Evolutionary conservation across 129 eudicot genomes (phyloP).

Genomic region (Deinandra increscens): DNA sequence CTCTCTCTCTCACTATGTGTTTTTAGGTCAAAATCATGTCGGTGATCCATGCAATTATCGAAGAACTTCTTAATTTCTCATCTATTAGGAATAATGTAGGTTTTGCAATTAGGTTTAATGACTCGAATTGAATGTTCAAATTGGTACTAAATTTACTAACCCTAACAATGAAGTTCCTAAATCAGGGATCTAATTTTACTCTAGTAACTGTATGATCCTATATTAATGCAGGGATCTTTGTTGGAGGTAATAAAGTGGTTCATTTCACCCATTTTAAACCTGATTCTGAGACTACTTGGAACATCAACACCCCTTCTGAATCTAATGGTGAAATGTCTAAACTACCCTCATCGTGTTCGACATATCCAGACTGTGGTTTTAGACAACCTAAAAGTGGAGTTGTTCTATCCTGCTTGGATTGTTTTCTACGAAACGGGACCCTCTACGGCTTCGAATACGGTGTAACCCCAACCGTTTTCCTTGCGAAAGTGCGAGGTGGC

Average conservation of each 20-base stretch:
- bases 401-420: constrained; percentile 76
- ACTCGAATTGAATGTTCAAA: background rate
- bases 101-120: background rate
- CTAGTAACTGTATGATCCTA: background rate
- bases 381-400: constrained; percentile 78
- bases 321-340: constrained; percentile 32
- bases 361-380: constrained; percentile 84
- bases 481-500: constrained; percentile 86
- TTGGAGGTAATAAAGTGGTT: constrained; percentile 85
- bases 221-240: constrained; percentile 74
- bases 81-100: constrained; percentile 25
- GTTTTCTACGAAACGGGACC: constrained; percentile 66
- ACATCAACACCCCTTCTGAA: constrained; percentile 32
- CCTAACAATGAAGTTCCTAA: background rate
- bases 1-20: background rate
- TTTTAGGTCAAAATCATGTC: constrained; percentile 6
- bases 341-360: constrained; percentile 45
- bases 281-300: constrained; percentile 32
- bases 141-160: constrained; percentile 4
- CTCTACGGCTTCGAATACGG: constrained; percentile 76
- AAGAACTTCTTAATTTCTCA: background rate
- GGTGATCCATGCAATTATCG: background rate
- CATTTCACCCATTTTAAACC: constrained; percentile 62
- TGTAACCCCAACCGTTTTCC: constrained; percentile 62
- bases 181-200: background rate